Evolutionary conservation across 495 filamentous ascomycete species (phyloP), one percentile per base, ranked within the genome.

Genomic region (Neurospora cerealis): DNA sequence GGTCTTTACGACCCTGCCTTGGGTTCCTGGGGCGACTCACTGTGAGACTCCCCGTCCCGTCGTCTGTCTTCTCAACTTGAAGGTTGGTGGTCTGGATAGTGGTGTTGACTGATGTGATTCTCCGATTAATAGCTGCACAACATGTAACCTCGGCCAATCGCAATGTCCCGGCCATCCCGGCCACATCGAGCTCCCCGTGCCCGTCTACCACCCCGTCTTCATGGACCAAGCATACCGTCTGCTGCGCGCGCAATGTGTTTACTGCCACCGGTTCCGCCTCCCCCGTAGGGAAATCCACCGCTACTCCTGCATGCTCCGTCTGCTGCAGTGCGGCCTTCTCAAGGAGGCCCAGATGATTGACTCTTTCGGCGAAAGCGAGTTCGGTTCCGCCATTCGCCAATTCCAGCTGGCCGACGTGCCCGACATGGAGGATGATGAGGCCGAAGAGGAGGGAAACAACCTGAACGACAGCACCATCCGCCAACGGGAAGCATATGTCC

Each of bases 1-100:
- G 96, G 96, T 78, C 87, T 99, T 9, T 97, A 98, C 80, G 96
- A 98, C 82, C 87, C 93, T 62, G 94, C 96, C 71, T 86, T 99
- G 71, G 96, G 96, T n/a, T 92, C 96, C 70, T 95, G 92, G 89
- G 88, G 89, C 69, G 93, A 97, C 77, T 87, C 90, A 79, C 84
- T 88, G 92, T 97, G 88, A 87, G 92, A 81, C 70, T 66, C n/a
- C 34, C 69, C 62, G 7, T 15, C 66, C 38, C 32, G 46, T 48
- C 17, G 36, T 8, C 66, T 46, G 72, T 38, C 74, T 75, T 60
- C 17, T 46, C 73, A 37, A 69, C 54, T 11, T 60, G 34, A n/a
- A 38, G 17, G 60, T 40, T 38, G 48, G 54, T 62, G 24, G 8
- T 44, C 36, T 38, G 28, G 24, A 66, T 8, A 34, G 54, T 66